Conservation (phyloP, 805 yeast genomes). For the Saturnispora hagleri region DNA sequence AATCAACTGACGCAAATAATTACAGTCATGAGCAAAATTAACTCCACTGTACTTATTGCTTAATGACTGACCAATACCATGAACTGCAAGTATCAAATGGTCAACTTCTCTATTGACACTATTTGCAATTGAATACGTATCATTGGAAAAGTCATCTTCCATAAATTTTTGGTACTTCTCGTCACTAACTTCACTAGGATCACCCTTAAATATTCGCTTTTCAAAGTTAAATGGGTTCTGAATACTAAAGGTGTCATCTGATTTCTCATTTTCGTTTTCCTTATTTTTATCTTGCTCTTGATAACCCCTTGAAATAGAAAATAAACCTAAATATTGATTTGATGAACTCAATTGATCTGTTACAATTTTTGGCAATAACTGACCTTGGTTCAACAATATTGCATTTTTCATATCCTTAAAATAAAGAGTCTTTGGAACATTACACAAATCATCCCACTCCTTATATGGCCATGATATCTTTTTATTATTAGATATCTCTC, state of each 20-base stretch:
- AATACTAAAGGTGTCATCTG: not conserved
- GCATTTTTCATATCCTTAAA: slow-evolving; percentile 20
- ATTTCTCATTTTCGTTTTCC: slow-evolving; percentile 1
- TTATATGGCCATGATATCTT: slow-evolving; percentile 23
- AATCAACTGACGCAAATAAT: slow-evolving; percentile 51
- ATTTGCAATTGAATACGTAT: slow-evolving; percentile 34
- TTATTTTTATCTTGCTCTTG: slow-evolving; percentile 10
- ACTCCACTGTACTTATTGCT: slow-evolving; percentile 73
- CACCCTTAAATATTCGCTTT: slow-evolving; percentile 1
- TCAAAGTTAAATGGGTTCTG: not conserved
- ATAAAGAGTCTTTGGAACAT: slow-evolving; percentile 21
- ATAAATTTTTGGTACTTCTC: slow-evolving; percentile 35
- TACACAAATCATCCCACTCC: slow-evolving; percentile 18
- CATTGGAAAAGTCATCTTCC: slow-evolving; percentile 42
- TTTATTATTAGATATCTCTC: not conserved
- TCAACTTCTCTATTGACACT: slow-evolving; percentile 34
- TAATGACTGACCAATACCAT: slow-evolving; percentile 89
- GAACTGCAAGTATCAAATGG: slow-evolving; percentile 74
- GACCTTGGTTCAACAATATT: slow-evolving; percentile 21
- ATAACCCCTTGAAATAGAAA: slow-evolving; percentile 43
- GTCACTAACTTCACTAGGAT: slow-evolving; percentile 13
- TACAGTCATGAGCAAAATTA: slow-evolving; percentile 80
- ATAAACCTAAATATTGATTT: slow-evolving; percentile 35
- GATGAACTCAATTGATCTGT: slow-evolving; percentile 21
- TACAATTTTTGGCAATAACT: slow-evolving; percentile 21